Conservation (phyloP, 148 eudicot genomes). For the Spergularia marina region DNA sequence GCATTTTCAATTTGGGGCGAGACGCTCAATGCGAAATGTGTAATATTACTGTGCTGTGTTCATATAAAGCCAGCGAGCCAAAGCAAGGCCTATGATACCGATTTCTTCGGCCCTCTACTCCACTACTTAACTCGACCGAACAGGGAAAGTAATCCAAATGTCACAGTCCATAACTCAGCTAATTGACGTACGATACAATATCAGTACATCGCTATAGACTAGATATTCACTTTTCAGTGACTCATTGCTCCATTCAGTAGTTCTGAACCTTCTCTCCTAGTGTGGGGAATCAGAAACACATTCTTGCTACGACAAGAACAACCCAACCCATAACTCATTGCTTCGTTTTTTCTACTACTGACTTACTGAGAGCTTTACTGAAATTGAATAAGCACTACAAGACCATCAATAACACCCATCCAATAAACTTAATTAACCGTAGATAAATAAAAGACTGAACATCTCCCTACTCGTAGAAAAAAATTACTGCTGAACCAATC, state of each 20-base stretch:
- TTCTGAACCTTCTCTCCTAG: background rate
- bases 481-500: no score
- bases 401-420: background rate
- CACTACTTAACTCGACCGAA: no score
- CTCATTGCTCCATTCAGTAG: background rate
- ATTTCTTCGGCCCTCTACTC: no score
- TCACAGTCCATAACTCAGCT: background rate
- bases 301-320: background rate
- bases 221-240: background rate
- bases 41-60: no score
- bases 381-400: background rate
- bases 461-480: no score
- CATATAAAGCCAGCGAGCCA: no score
- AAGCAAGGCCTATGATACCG: no score
- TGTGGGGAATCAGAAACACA: background rate
- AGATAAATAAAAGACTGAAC: no score
- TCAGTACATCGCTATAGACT: background rate
- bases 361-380: background rate
- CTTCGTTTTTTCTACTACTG: background rate
- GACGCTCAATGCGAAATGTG: no score
- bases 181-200: background rate
- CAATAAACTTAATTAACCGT: background rate
- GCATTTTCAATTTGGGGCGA: no score
- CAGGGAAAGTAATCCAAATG: background rate
- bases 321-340: no score